phyloP scores from a whole-genome alignment of 495 filamentous ascomycete species.

The Jackrogersella minutella region DNA sequence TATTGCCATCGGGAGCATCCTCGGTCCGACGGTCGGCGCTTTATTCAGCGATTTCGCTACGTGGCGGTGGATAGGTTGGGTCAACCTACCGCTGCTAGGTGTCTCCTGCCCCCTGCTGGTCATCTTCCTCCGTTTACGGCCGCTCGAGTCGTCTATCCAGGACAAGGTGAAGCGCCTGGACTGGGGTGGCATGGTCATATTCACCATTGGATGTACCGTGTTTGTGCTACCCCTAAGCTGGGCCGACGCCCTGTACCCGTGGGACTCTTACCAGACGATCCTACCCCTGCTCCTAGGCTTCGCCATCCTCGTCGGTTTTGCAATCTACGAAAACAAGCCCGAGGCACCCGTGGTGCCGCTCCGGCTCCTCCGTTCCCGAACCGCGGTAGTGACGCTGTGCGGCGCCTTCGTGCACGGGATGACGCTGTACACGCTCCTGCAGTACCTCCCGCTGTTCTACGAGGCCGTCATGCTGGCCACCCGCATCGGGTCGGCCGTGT shows the following conservation, averaged over 20 bases:
- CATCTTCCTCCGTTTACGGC: conserved; percentile 47
- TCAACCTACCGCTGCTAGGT: conserved; percentile 49
- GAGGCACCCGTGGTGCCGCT: conserved; percentile 47
- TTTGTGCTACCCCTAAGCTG: conserved; percentile 54
- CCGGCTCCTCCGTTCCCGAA: conserved; percentile 46
- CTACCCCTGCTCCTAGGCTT: conserved; percentile 50
- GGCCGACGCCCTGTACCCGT: conserved; percentile 53
- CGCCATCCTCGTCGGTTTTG: conserved; percentile 46
- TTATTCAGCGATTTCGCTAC: conserved; percentile 46
- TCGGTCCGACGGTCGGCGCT: conserved; percentile 48
- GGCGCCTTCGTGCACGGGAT: conserved; percentile 48
- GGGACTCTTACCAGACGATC: conserved; percentile 51
- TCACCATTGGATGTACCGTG: conserved; percentile 38
- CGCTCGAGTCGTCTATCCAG: conserved; percentile 32
- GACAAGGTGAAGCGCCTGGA: conserved; percentile 45
- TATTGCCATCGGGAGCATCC: conserved; percentile 47
- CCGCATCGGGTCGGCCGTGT: conserved; percentile 41
- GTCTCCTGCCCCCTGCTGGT: conserved; percentile 32
- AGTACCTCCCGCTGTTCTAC: conserved; percentile 51
- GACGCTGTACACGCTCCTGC: conserved; percentile 42
- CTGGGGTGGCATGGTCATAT: conserved; percentile 59
- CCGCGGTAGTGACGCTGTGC: conserved; percentile 39
- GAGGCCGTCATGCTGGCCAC: conserved; percentile 47
- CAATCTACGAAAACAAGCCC: conserved; percentile 46
- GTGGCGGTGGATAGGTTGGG: conserved; percentile 58